Evolutionary conservation across 306 rosid genomes (phyloP), one percentile per base, ranked within the genome.

Genomic region (Castanea sativa): DNA sequence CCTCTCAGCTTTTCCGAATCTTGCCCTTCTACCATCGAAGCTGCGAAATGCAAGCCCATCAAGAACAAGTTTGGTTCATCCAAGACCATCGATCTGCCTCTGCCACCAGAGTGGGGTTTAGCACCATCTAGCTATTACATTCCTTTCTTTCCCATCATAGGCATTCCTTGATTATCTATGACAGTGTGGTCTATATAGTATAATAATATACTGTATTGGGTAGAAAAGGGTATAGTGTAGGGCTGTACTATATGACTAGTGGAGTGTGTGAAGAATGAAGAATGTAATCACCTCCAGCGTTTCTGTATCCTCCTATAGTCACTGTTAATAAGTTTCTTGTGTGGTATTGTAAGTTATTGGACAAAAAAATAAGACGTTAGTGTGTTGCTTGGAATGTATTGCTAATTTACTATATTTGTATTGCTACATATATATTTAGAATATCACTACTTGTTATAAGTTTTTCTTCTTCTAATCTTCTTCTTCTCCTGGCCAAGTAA

Each of bases 91-190:
- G 61, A 94, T 83, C 56, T 94, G 25, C 98, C 97, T 41, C 52
- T 94, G 69, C 97, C 98, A 43, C 86, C 77, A 1, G 90, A 85
- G 74, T 92, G 97, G 97, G 97, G 99, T 5, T 84, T 94, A 78
- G 95, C 99, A 41, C 99, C 99, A 0, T 56, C 85, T 3, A 91
- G 97, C 90, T 85, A 55, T 52, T 94, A 90, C 70, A 2, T 91
- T 32, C 98, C 97, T 57, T 89, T 84, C 87, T 8, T 92, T 79
- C 97, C 97, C 43, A 94, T 94, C 78, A 92, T 92, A 21, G 99
- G 99, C 80, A 87, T 94, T 55, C 98, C 98, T n/a, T 94, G 83
- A 86, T 58, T 56, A 56, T 60, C 20, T 78, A 35, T 67, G 73
- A 20, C 73, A 45, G 16, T 72, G 19, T 72, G 19, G 23, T 13